Percentiles rank a stretch among this genome's conserved stretches.
Conservation (phyloP, 164 flowering plant genomes). For the Hamamelis virginiana region DNA sequence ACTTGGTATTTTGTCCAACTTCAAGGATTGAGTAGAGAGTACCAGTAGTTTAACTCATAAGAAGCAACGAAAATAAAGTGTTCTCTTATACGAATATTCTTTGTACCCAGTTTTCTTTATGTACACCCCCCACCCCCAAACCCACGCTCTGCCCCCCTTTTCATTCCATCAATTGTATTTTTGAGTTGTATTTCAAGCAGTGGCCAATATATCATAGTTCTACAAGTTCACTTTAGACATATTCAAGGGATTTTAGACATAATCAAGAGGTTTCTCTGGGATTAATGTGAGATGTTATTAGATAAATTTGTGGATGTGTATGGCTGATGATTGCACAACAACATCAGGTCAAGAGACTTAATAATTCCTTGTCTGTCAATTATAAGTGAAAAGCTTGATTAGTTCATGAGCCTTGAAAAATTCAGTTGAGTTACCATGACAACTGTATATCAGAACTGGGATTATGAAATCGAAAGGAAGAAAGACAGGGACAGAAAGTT, state of each 20-base stretch:
- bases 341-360: neutral
- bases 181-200: too few species aligned
- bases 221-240: neutral
- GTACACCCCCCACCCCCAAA: too few species aligned
- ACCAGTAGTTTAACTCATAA: neutral
- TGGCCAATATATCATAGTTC: too few species aligned
- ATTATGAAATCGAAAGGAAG: neutral
- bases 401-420: neutral
- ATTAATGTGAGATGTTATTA: neutral
- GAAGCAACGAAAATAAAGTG: neutral
- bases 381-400: neutral
- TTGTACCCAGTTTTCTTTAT: too few species aligned
- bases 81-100: neutral
- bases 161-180: too few species aligned
- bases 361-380: neutral
- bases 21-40: neutral
- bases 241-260: neutral
- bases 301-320: neutral
- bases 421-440: neutral
- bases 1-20: neutral
- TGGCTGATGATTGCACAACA: neutral
- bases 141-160: too few species aligned
- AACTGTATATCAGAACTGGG: neutral
- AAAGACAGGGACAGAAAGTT: constrained; percentile 19
- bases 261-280: too few species aligned